Evolutionary conservation across 2,329 filamentous ascomycete genomes (phyloP).

Genomic region (Hypoxylon sp.): DNA sequence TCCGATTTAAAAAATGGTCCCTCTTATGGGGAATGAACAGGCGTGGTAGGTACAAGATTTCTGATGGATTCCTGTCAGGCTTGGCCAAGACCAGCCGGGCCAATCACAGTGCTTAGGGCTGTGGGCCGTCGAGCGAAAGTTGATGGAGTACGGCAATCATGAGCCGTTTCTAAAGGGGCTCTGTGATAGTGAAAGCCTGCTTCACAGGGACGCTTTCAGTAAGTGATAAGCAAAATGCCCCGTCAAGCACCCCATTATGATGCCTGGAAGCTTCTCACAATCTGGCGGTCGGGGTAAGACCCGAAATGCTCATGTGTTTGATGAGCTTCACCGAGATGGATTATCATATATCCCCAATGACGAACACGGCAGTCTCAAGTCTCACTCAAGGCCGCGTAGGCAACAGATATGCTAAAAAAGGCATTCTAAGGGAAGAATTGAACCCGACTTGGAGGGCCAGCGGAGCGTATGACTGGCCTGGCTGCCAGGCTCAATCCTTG

Average conservation of each 20-base stretch:
- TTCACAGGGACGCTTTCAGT: conserved; percentile 40
- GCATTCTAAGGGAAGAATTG: conserved; percentile 23
- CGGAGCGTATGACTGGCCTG: conserved; percentile 27
- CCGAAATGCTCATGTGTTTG: conserved; percentile 27
- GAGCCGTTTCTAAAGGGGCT: conserved; percentile 39
- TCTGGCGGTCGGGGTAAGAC: conserved; percentile 38
- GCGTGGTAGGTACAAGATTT: conserved; percentile 41
- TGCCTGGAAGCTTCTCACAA: conserved; percentile 32
- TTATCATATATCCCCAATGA: conserved; percentile 11
- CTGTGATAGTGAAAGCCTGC: conserved; percentile 42
- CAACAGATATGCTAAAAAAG: too few species aligned
- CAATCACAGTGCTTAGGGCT: conserved; percentile 25
- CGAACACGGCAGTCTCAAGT: conserved; percentile 5
- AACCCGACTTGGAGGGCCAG: conserved; percentile 33
- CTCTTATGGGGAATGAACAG: conserved; percentile 38
- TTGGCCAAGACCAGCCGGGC: conserved; percentile 32
- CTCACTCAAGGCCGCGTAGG: too few species aligned
- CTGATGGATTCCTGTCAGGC: conserved; percentile 41
- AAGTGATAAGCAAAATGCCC: conserved; percentile 40
- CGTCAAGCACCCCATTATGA: conserved; percentile 38
- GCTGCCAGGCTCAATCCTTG: conserved; percentile 13
- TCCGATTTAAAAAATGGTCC: conserved; percentile 32
- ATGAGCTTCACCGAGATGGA: conserved; percentile 21
- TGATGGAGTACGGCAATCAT: conserved; percentile 39
- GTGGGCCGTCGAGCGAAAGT: conserved; percentile 27